Percentiles rank a stretch among this genome's conserved stretches.
Evolutionary conservation across 768 basidiomycete species (phyloP).

Genomic region (Lentinula edodes): DNA sequence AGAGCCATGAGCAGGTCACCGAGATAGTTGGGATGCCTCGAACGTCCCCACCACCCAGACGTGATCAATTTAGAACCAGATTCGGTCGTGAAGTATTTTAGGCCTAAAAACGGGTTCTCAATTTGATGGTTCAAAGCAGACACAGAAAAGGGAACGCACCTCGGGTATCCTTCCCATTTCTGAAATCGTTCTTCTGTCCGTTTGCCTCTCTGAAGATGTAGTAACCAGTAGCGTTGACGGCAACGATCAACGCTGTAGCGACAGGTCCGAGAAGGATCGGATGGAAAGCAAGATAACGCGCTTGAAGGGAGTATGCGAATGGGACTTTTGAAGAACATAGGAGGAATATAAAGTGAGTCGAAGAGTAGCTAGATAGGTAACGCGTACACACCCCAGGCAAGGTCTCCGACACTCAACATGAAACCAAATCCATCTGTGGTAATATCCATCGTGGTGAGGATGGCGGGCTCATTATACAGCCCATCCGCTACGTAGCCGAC

Average conservation of each 20-base stretch:
- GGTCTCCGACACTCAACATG: slow-evolving; percentile 93
- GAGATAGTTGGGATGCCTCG: slow-evolving; percentile 89
- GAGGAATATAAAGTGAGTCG: not conserved
- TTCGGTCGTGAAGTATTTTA: slow-evolving; percentile 74
- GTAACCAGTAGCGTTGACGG: slow-evolving; percentile 68
- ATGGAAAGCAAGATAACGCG: slow-evolving; percentile 90
- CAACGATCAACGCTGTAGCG: slow-evolving; percentile 51
- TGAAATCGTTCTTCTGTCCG: slow-evolving; percentile 92
- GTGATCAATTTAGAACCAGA: slow-evolving; percentile 87
- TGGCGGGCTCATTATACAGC: slow-evolving; percentile 88
- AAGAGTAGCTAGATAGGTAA: not conserved
- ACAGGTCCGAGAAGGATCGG: slow-evolving; percentile 71
- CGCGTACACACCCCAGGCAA: slow-evolving; percentile 54
- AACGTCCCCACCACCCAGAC: slow-evolving; percentile 96
- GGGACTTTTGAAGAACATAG: slow-evolving; percentile 40
- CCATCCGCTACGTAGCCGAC: slow-evolving; percentile 81
- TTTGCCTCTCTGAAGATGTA: slow-evolving; percentile 90
- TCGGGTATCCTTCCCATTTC: slow-evolving; percentile 86
- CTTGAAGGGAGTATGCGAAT: slow-evolving; percentile 90
- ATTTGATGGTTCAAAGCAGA: not conserved
- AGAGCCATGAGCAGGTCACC: slow-evolving; percentile 86
- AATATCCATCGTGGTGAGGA: slow-evolving; percentile 97
- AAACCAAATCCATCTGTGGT: slow-evolving; percentile 97
- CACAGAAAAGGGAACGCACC: slow-evolving; percentile 48
- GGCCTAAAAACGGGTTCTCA: slow-evolving; percentile 38